Evolutionary conservation across 2,329 filamentous ascomycete genomes (phyloP).

Genomic region (Huntiella bhutanensis): DNA sequence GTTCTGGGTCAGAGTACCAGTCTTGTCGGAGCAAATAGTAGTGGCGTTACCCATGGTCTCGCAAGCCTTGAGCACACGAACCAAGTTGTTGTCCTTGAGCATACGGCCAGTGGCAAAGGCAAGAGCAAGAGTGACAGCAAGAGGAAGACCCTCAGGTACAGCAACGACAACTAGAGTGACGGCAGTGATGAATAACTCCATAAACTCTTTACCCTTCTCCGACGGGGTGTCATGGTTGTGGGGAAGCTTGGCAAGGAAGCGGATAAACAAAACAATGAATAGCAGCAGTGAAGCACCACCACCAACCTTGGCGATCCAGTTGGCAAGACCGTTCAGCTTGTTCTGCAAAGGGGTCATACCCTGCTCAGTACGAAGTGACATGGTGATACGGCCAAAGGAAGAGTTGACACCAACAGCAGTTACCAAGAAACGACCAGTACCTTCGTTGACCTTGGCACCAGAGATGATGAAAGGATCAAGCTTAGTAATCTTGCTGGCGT

Average conservation of each 20-base stretch:
- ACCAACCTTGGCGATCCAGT: slow-evolving; percentile 24
- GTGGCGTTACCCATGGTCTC: slow-evolving; percentile 57
- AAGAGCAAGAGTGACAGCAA: slow-evolving; percentile 48
- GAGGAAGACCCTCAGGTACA: slow-evolving; percentile 45
- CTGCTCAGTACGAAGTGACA: slow-evolving; percentile 31
- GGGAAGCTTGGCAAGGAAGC: slow-evolving; percentile 48
- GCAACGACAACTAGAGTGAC: slow-evolving; percentile 50
- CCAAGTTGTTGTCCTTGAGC: slow-evolving; percentile 52
- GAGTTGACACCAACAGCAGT: slow-evolving; percentile 38
- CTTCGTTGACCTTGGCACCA: slow-evolving; percentile 34
- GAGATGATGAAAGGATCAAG: slow-evolving; percentile 48
- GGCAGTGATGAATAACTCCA: slow-evolving; percentile 45
- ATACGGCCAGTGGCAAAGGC: slow-evolving; percentile 52
- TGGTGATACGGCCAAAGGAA: slow-evolving; percentile 35
- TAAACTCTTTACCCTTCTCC: slow-evolving; percentile 38
- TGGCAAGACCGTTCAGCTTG: slow-evolving; percentile 25
- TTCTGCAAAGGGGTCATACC: slow-evolving; percentile 35
- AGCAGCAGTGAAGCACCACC: slow-evolving; percentile 52
- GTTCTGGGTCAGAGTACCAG: slow-evolving; percentile 33
- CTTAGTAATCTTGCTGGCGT: slow-evolving; percentile 9
- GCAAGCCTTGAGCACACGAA: slow-evolving; percentile 47
- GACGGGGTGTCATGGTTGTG: slow-evolving; percentile 28
- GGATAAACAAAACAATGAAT: slow-evolving; percentile 61
- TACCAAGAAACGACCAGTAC: slow-evolving; percentile 33
- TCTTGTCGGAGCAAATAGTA: slow-evolving; percentile 54